phyloP scores from a whole-genome alignment of 1,284 basidiomycete species.

The Sporisorium iseilematis-ciliati region DNA sequence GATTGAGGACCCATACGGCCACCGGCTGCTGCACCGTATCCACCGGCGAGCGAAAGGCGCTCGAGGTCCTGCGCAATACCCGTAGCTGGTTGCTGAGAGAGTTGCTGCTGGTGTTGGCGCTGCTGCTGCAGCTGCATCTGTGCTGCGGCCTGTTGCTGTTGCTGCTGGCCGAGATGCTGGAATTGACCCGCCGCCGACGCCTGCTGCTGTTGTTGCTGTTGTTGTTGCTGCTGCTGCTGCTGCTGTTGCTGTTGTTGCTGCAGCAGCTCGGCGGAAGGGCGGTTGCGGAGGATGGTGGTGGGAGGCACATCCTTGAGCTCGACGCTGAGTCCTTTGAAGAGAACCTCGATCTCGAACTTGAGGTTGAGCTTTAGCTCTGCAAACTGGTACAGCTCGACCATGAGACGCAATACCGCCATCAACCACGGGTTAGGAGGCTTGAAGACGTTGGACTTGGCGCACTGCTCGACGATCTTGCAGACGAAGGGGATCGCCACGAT shows the following conservation, averaged over 20 bases:
- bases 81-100: conserved; percentile 43
- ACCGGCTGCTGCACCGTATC: conserved; percentile 37
- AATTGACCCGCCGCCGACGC: conserved; percentile 35
- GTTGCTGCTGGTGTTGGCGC: conserved; percentile 55
- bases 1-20: conserved; percentile 41
- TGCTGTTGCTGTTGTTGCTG: conserved; percentile 52
- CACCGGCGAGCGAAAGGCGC: conserved; percentile 52
- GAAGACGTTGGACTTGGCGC: conserved; percentile 89
- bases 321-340: conserved; percentile 91
- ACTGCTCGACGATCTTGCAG: conserved; percentile 94
- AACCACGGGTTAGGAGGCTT: conserved; percentile 97
- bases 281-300: conserved; percentile 81
- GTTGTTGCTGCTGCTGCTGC: conserved; percentile 44
- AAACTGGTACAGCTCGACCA: conserved; percentile 95
- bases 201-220: conserved; percentile 36
- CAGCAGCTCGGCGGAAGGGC: conserved; percentile 60
- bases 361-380: conserved; percentile 96
- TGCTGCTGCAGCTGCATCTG: conserved; percentile 48
- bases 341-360: conserved; percentile 98
- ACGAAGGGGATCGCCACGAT: conserved; percentile 98
- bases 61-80: conserved; percentile 58
- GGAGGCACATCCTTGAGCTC: conserved; percentile 88
- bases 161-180: conserved; percentile 54
- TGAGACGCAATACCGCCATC: conserved; percentile 90
- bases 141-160: conserved; percentile 43